Conservation (phyloP, 106 monocot genomes). For the Xerophyta viscosa region DNA sequence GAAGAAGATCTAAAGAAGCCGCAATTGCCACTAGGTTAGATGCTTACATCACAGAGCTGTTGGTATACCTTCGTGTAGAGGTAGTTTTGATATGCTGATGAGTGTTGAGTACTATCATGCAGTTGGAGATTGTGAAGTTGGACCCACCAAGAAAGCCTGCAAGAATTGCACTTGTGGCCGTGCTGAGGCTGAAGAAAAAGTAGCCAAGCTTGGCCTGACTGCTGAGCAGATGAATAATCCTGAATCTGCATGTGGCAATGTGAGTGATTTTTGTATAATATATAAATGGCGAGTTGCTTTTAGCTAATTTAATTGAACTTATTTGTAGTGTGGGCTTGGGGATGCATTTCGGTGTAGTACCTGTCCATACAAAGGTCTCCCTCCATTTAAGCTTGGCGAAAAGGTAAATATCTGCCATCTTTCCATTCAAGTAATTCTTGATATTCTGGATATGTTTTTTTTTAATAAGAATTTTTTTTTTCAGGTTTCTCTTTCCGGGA, state of each 20-base stretch:
- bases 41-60: not conserved
- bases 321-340: slow-evolving; percentile 85
- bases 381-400: slow-evolving; percentile 76
- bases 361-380: slow-evolving; percentile 89
- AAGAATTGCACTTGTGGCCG: slow-evolving; percentile 92
- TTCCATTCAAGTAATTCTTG: not conserved
- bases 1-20: slow-evolving; percentile 94
- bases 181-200: slow-evolving; percentile 71
- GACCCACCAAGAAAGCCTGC: slow-evolving; percentile 80
- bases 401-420: slow-evolving; percentile 56
- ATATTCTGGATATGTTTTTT: not conserved
- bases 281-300: not conserved
- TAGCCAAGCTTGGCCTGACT: slow-evolving; percentile 62
- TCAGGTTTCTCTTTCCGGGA: slow-evolving; percentile 46
- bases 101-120: not conserved
- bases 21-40: slow-evolving; percentile 48
- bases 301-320: not conserved
- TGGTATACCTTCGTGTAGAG: slow-evolving; percentile 1
- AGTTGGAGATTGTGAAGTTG: slow-evolving; percentile 92
- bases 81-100: too few relatives aligned
- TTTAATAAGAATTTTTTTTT: not conserved
- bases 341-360: slow-evolving; percentile 82
- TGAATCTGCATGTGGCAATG: slow-evolving; percentile 88
- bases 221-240: slow-evolving; percentile 79
- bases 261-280: slow-evolving; percentile 14